Percentiles rank a stretch among this genome's conserved stretches.
These are phyloP conservation scores for Phaeoacremonium minimum DNA, from an alignment of 2,329 filamentous ascomycete species.

Conservation along the genomic window DNA sequence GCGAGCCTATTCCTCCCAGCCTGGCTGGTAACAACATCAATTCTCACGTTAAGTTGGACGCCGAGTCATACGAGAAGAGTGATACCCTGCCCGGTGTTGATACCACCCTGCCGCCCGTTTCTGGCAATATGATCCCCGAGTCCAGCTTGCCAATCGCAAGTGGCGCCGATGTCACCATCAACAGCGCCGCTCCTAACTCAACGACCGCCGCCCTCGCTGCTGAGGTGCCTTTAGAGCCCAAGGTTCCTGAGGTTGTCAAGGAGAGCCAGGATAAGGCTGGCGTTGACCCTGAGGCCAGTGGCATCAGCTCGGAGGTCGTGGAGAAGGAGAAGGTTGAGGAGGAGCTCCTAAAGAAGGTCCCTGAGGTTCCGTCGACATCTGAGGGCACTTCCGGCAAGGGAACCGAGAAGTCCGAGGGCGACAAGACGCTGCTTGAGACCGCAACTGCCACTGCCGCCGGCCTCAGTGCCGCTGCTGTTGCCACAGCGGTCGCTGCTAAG, in stretches of 20 bases:
- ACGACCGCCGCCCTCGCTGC: slow-evolving; percentile 69
- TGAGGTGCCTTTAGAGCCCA: slow-evolving; percentile 55
- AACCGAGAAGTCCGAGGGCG: slow-evolving; percentile 47
- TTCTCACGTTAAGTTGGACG: slow-evolving; percentile 70
- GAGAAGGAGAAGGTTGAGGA: slow-evolving; percentile 70
- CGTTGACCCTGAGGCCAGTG: slow-evolving; percentile 64
- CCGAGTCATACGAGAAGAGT: slow-evolving; percentile 81
- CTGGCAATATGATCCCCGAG: slow-evolving; percentile 70
- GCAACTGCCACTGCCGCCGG: slow-evolving; percentile 26
- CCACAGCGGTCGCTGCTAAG: slow-evolving; percentile 18
- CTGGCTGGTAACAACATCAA: slow-evolving; percentile 66
- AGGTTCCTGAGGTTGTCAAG: slow-evolving; percentile 61
- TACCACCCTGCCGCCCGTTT: slow-evolving; percentile 49
- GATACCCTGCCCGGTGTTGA: slow-evolving; percentile 55
- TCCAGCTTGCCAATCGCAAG: slow-evolving; percentile 67
- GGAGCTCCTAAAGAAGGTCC: slow-evolving; percentile 65
- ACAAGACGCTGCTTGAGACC: slow-evolving; percentile 34
- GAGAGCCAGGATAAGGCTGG: slow-evolving; percentile 67
- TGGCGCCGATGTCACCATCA: slow-evolving; percentile 40
- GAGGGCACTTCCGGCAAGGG: slow-evolving; percentile 49
- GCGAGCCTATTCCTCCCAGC: slow-evolving; percentile 73
- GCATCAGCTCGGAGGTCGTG: slow-evolving; percentile 57
- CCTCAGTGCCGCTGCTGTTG: slow-evolving; percentile 22
- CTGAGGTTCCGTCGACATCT: slow-evolving; percentile 53
- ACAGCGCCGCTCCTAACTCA: slow-evolving; percentile 47